Evolutionary conservation across 257 asterid species (phyloP), one percentile per base, ranked within the genome.

Genomic region (Plantago elongata): DNA sequence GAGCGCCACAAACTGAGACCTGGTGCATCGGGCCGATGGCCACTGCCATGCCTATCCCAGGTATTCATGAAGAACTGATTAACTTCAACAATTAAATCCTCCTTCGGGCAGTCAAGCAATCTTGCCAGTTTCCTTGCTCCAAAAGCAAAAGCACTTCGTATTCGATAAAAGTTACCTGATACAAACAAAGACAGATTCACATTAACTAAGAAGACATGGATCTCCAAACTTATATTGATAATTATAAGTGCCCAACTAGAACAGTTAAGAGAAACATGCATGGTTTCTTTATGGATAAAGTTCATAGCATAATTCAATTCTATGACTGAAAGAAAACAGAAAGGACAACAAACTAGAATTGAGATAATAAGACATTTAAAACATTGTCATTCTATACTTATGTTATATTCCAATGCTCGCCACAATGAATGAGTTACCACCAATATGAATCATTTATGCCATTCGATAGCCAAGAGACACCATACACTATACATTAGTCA

Each of bases 91-190:
- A 64, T 65, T 48, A 86, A 30, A 18, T 78, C 69, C 61, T 86
- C 94, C 67, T 73, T 70, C 1, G 91, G 90, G 72, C 95, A 84
- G 65, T 81, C 90, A 15, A 87, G 87, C 69, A 91, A 79, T 71
- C 88, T 79, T 17, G 89, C 85, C 67, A 90, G 78, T 69, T 79
- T 84, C 78, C 82, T 85, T 69, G 98, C 98, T 63, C 98, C 98
- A 72, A 88, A 91, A 54, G 88, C 84, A 70, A 91, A 88, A 48
- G 98, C 98, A 78, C 98, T 91, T 62, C 96, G 89, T 66, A 91
- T 84, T 57, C 98, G 79, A 54, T 76, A 87, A 74, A 88, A 91
- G 69, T 91, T 91, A 61, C 96, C 98, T 91, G 87, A 43, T 61
- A 62, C 67, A 69, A 51, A 72, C 18, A 40, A 75, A 57, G 15